These are phyloP conservation scores for Neurospora sp. DNA, from an alignment of 495 filamentous ascomycete genomes.

Conservation along the genomic window DNA sequence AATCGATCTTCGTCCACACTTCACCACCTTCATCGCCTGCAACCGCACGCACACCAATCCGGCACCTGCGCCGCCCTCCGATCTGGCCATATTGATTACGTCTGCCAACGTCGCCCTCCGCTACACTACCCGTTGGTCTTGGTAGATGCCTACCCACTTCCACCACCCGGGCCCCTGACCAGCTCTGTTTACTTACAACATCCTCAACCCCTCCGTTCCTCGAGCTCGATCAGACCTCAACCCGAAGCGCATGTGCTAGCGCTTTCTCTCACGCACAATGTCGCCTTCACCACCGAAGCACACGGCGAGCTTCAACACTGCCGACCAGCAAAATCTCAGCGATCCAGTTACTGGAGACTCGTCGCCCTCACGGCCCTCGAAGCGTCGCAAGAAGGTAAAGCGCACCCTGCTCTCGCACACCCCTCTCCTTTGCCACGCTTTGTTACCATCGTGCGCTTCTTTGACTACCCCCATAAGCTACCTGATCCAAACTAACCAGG, in stretches of 20 bases:
- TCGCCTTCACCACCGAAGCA: conserved; percentile 37
- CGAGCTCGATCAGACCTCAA: not conserved
- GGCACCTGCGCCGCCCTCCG: not conserved
- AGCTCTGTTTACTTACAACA: not conserved
- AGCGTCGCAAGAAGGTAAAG: conserved; percentile 65
- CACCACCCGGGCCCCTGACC: not conserved
- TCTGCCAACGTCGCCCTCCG: not conserved
- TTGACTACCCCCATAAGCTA: not conserved
- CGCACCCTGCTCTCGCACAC: conserved; percentile 9
- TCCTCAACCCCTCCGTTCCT: not conserved
- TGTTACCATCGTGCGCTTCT: not conserved
- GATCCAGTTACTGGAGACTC: conserved; percentile 38
- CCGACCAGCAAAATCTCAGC: conserved; percentile 17
- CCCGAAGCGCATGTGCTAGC: conserved; percentile 12
- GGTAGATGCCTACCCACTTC: conserved; percentile 3
- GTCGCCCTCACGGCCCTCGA: conserved; percentile 60
- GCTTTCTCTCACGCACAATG: conserved; percentile 1
- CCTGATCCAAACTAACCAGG: not conserved
- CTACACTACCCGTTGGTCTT: not conserved
- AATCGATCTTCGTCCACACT: not conserved
- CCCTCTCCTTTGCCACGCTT: conserved; percentile 13
- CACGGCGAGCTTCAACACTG: conserved; percentile 29
- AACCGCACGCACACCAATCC: not conserved
- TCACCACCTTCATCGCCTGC: not conserved
- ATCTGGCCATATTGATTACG: not conserved